Conservation (phyloP, 352 stramenopile genomes). For the Globisporangium mamillatum region DNA sequence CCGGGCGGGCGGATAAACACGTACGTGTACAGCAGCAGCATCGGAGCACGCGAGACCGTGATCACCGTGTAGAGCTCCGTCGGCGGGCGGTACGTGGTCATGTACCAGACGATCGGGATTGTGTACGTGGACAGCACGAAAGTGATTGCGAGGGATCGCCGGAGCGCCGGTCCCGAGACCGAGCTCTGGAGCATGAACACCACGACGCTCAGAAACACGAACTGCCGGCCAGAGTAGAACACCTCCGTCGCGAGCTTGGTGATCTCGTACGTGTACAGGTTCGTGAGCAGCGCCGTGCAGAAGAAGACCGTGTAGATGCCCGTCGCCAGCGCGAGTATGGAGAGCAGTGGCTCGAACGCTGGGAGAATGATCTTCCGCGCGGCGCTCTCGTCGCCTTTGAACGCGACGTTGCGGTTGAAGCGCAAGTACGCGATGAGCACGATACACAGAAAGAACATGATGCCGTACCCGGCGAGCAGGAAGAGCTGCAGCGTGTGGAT, state of each 20-base stretch:
- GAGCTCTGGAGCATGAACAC: slow-evolving; percentile 70
- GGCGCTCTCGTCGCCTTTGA: slow-evolving; percentile 39
- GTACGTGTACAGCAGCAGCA: slow-evolving; percentile 55
- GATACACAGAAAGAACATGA: slow-evolving; percentile 54
- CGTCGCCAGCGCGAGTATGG: slow-evolving; percentile 37
- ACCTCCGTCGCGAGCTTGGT: slow-evolving; percentile 49
- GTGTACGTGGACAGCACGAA: slow-evolving; percentile 47
- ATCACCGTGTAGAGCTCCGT: slow-evolving; percentile 35
- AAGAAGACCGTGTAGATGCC: slow-evolving; percentile 53
- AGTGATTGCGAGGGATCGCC: slow-evolving; percentile 39
- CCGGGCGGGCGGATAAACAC: slow-evolving; percentile 42
- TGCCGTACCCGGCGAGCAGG: slow-evolving; percentile 47
- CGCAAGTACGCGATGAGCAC: slow-evolving; percentile 46
- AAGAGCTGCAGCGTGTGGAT: slow-evolving; percentile 58
- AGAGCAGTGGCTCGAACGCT: slow-evolving; percentile 54
- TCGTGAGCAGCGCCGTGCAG: slow-evolving; percentile 31
- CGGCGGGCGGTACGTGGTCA: slow-evolving; percentile 30
- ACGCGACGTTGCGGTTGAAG: slow-evolving; percentile 38
- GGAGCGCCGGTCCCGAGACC: slow-evolving; percentile 44
- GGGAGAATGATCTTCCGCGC: slow-evolving; percentile 64
- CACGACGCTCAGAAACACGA: slow-evolving; percentile 56
- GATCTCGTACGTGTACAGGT: slow-evolving; percentile 50
- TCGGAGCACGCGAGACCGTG: slow-evolving; percentile 29
- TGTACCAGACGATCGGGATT: slow-evolving; percentile 39
- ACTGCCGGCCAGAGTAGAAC: slow-evolving; percentile 60